Evolutionary conservation across 768 basidiomycete genomes (phyloP).

Genomic region (Pulveroboletus sp.): DNA sequence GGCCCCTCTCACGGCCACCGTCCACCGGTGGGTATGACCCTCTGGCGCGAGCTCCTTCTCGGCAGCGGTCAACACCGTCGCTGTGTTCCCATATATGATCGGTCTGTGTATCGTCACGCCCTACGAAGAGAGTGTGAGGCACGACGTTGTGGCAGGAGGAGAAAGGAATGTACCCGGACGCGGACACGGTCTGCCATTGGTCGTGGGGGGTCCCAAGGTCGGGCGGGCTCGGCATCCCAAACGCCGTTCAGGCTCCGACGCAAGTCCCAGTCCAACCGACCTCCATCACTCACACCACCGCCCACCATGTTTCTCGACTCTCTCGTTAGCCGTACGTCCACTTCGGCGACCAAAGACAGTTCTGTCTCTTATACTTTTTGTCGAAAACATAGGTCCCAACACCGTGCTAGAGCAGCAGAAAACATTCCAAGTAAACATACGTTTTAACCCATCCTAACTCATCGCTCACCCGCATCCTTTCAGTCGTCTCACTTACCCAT

Average conservation of each 20-base stretch:
- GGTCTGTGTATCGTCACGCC: slow-evolving; percentile 85
- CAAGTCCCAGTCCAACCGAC: not conserved
- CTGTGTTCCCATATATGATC: slow-evolving; percentile 94
- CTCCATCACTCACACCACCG: no score
- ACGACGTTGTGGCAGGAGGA: not conserved
- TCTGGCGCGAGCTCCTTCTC: slow-evolving; percentile 57
- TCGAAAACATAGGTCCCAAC: slow-evolving; percentile 48
- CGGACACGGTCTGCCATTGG: slow-evolving; percentile 67
- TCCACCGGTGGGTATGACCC: slow-evolving; percentile 96
- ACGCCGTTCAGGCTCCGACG: slow-evolving; percentile 33
- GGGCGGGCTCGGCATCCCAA: slow-evolving; percentile 36
- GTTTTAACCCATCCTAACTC: not conserved
- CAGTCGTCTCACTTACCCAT: slow-evolving; percentile 44
- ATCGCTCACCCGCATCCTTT: slow-evolving; percentile 10
- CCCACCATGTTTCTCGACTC: slow-evolving; percentile 48
- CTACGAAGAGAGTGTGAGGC: slow-evolving; percentile 35
- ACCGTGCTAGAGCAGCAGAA: slow-evolving; percentile 60
- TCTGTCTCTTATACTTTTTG: not conserved
- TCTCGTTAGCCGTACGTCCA: slow-evolving; percentile 59
- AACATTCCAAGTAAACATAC: slow-evolving; percentile 46
- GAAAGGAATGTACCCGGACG: slow-evolving; percentile 55
- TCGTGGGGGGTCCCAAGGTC: slow-evolving; percentile 30
- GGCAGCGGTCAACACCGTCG: slow-evolving; percentile 66
- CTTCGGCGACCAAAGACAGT: no score
- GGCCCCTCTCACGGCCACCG: slow-evolving; percentile 88